Evolutionary conservation across 2,329 filamentous ascomycete species (phyloP), one percentile per base, ranked within the genome.

Genomic region (Nannizzia gypsea): DNA sequence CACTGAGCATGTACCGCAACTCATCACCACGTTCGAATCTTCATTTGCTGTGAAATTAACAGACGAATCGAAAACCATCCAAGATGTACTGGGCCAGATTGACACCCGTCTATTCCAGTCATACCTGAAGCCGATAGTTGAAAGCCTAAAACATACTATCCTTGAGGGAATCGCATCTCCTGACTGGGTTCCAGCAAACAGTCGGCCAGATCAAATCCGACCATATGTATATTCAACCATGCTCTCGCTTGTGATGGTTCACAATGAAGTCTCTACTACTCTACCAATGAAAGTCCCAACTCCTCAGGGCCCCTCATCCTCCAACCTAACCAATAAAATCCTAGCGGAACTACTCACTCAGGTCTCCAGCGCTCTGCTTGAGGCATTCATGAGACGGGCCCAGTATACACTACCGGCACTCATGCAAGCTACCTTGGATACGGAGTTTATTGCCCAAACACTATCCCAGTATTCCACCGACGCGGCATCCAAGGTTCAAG

Each of bases 391-490:
- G 71, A 71, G 78, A 38, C 84, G 86, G 5, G 72, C 79, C 3
- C 78, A 78, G 20, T 97, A 93, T 74, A 81, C 84, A 1, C 83
- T 99, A 0, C 80, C 87, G 3, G 86, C 88, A 5, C 82, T 99
- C 57, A 95, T 97, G 86, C 95, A 99, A 74, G 95, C 95, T 1
- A 99, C 93, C 0, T 83, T 99, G 0, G 93, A 99, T 69, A 91
- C 96, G 1, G 93, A 99, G 73, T 97, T 99, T 70, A 86, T 97
- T 60, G 89, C 91, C 0, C 93, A 99, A 76, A 96, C 92, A 3
- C 81, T 99, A 36, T 88, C 83, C 62, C 86, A 91, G 66, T 99
- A 95, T 73, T 93, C 89, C 0, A 93, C 89, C 0, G 88, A 95
- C 60, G 81, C 84, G 57, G 89, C 90, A 2, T 85, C 84, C 6